Evolutionary conservation across 2,329 filamentous ascomycete genomes (phyloP).

Genomic region (Mycogone perniciosa): DNA sequence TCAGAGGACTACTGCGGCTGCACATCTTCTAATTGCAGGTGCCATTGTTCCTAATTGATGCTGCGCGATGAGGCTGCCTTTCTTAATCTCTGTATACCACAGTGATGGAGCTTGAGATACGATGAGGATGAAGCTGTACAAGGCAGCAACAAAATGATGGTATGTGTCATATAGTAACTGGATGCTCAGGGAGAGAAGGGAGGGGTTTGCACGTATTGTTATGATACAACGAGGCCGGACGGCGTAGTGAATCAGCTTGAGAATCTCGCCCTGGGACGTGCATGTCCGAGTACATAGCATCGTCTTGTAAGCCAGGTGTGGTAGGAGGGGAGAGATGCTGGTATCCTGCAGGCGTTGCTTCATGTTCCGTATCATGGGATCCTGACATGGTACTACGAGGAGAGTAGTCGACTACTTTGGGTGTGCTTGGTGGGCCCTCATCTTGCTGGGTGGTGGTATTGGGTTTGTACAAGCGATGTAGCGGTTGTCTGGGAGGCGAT

Average conservation of each 20-base stretch:
- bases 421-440: background rate
- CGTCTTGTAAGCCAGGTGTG: constrained; percentile 18
- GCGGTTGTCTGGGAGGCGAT: constrained; percentile 14
- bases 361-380: background rate
- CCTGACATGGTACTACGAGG: background rate
- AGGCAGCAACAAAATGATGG: background rate
- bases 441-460: background rate
- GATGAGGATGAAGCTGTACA: background rate
- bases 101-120: background rate
- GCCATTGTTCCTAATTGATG: too few relatives aligned
- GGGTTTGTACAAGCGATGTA: constrained; percentile 8
- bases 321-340: constrained; percentile 24
- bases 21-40: too few relatives aligned
- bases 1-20: background rate
- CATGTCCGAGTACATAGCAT: constrained; percentile 11
- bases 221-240: constrained; percentile 7
- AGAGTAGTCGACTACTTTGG: background rate
- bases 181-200: constrained; percentile 22
- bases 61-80: too few relatives aligned
- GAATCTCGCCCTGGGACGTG: constrained; percentile 4
- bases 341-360: constrained; percentile 11
- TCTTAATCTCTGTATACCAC: background rate
- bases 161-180: constrained; percentile 5
- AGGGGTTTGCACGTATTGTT: constrained; percentile 35
- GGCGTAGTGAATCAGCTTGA: background rate